These are phyloP conservation scores for Cordyceps fumosorosea DNA, from an alignment of 2,329 filamentous ascomycete species.

Conservation along the genomic window DNA sequence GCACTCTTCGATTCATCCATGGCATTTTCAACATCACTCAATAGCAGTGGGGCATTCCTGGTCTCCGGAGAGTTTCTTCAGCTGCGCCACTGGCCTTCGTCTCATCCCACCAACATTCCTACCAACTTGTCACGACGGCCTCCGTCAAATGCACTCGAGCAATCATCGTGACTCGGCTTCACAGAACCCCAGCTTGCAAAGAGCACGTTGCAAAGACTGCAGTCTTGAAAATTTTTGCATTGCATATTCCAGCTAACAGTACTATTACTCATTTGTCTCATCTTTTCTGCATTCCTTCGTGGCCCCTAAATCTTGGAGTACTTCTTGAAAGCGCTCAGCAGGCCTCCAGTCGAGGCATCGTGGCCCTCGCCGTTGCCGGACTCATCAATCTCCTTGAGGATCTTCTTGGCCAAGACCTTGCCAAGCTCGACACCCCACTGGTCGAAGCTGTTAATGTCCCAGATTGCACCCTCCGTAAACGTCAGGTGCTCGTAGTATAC, in stretches of 20 bases:
- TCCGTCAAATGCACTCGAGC: not conserved
- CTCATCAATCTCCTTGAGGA: slow-evolving; percentile 76
- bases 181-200: not conserved
- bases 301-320: slow-evolving; percentile 43
- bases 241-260: not conserved
- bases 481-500: slow-evolving; percentile 99
- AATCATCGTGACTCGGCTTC: not conserved
- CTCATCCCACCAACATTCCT: slow-evolving; percentile 4
- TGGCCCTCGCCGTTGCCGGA: slow-evolving; percentile 65
- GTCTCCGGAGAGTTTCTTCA: not conserved
- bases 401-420: slow-evolving; percentile 92
- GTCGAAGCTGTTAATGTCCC: slow-evolving; percentile 99
- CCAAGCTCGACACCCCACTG: slow-evolving; percentile 99
- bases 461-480: slow-evolving; percentile 94
- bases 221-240: not conserved
- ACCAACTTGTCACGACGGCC: not conserved
- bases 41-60: not conserved
- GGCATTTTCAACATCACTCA: not conserved
- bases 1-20: not conserved
- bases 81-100: not conserved
- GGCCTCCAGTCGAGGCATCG: slow-evolving; percentile 79
- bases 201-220: not conserved
- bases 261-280: not conserved
- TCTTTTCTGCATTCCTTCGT: not conserved
- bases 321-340: slow-evolving; percentile 91